Conservation (phyloP, 2,329 filamentous ascomycete genomes). For the Lasiodiplodia sp. region DNA sequence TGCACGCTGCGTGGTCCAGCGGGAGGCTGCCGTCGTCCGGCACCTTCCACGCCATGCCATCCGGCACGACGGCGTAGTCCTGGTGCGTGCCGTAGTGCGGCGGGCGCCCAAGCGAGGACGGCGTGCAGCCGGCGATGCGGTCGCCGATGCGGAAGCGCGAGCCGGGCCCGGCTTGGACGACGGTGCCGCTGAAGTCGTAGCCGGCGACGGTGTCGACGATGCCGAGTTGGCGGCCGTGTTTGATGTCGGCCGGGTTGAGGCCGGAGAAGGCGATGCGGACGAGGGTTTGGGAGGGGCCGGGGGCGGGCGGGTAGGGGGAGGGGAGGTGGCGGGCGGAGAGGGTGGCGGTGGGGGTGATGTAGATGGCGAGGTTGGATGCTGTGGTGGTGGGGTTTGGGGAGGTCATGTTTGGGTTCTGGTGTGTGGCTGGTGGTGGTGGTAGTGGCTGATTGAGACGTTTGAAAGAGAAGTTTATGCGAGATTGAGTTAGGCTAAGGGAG, state of each 20-base stretch:
- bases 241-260: conserved; percentile 30
- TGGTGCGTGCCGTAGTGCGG: conserved; percentile 53
- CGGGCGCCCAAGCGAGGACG: conserved; percentile 56
- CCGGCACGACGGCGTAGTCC: conserved; percentile 61
- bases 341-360: background rate
- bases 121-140: conserved; percentile 63
- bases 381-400: background rate
- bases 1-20: conserved; percentile 58
- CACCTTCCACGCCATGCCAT: conserved; percentile 53
- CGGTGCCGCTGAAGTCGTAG: conserved; percentile 30
- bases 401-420: background rate
- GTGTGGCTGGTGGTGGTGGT: too few species aligned
- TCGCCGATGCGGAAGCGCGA: conserved; percentile 18
- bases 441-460: too few species aligned
- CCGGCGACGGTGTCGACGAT: conserved; percentile 29
- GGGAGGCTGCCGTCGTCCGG: conserved; percentile 47
- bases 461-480: too few species aligned
- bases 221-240: conserved; percentile 25
- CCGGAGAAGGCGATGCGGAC: background rate
- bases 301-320: background rate
- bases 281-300: background rate
- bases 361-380: background rate
- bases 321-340: background rate
- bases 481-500: too few species aligned
- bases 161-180: background rate